phyloP scores from a whole-genome alignment of 148 eudicot species.

The Polygonum aviculare region DNA sequence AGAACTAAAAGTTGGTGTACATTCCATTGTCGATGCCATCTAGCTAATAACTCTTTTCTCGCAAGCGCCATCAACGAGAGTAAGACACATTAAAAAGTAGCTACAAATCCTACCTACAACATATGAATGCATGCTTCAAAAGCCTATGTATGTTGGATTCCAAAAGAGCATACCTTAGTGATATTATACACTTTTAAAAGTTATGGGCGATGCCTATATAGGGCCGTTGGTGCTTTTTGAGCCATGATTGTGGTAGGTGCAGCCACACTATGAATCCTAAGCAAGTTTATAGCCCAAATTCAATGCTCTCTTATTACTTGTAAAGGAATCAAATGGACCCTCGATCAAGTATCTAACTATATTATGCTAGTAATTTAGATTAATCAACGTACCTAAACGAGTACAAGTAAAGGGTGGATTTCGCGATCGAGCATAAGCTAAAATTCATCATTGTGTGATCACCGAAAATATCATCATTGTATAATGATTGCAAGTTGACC shows the following conservation, averaged over 20 bases:
- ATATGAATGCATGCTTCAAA: background rate
- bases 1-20: too few species aligned
- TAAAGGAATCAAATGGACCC: background rate
- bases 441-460: background rate
- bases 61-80: background rate
- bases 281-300: background rate
- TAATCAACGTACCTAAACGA: background rate
- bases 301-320: background rate
- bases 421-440: background rate
- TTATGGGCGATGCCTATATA: background rate
- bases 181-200: background rate
- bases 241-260: constrained; percentile 4
- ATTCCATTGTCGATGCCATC: too few species aligned
- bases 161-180: background rate
- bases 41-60: too few species aligned
- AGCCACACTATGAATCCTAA: constrained; percentile 1
- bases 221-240: background rate
- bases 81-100: background rate
- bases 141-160: background rate
- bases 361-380: background rate
- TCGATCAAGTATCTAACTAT: background rate
- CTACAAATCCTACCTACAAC: background rate
- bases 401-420: background rate
- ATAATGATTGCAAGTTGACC: background rate
- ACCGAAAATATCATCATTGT: background rate